These are phyloP conservation scores for Oenanthe javanica DNA, from an alignment of 140 eudicot genomes.

Conservation along the genomic window DNA sequence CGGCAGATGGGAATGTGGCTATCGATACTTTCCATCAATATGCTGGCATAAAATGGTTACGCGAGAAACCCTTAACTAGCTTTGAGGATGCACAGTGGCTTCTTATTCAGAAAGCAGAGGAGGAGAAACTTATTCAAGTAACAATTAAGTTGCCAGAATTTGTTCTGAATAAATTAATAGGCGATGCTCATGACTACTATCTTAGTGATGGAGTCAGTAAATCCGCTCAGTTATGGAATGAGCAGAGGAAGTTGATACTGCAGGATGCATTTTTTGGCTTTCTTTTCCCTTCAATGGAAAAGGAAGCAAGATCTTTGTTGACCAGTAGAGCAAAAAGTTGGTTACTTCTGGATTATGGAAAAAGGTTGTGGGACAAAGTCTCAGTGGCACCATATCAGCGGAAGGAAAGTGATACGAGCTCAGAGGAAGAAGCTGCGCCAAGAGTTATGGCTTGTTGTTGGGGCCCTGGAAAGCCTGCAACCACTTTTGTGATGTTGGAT, in stretches of 20 bases:
- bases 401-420: slow-evolving; percentile 42
- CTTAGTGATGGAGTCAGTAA: slow-evolving; percentile 92
- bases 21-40: slow-evolving; percentile 74
- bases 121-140: slow-evolving; percentile 89
- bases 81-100: slow-evolving; percentile 96
- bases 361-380: slow-evolving; percentile 71
- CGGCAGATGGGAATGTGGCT: slow-evolving; percentile 62
- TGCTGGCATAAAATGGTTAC: slow-evolving; percentile 80
- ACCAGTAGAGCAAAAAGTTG: slow-evolving; percentile 66
- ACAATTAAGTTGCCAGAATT: slow-evolving; percentile 56
- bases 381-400: slow-evolving; percentile 73
- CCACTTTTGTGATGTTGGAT: slow-evolving; percentile 98
- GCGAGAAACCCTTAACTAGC: slow-evolving; percentile 62
- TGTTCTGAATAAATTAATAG: slow-evolving; percentile 41
- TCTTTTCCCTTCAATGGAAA: slow-evolving; percentile 85
- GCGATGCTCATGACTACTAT: slow-evolving; percentile 69
- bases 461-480: slow-evolving; percentile 97
- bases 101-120: slow-evolving; percentile 93
- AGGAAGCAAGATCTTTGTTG: slow-evolving; percentile 79
- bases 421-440: slow-evolving; percentile 84
- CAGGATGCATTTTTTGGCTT: slow-evolving; percentile 61
- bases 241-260: slow-evolving; percentile 78
- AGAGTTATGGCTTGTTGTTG: slow-evolving; percentile 99
- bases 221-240: slow-evolving; percentile 94
- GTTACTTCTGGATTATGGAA: slow-evolving; percentile 67